phyloP scores from a whole-genome alignment of 2,329 filamentous ascomycete species.

The Camillea tinctor region DNA sequence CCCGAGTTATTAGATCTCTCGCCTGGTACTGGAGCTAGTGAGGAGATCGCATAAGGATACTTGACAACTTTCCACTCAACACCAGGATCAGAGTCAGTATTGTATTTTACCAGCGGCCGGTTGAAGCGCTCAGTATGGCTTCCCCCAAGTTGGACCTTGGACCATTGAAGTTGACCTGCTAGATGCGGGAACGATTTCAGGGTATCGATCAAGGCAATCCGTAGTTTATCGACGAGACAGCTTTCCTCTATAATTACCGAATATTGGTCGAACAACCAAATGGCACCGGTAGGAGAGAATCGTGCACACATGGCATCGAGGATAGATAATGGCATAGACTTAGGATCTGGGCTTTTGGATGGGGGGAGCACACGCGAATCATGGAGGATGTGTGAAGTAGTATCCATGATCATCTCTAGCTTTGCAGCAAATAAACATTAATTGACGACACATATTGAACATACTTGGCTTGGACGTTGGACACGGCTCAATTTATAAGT shows the following conservation, averaged over 20 bases:
- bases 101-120: slow-evolving; percentile 37
- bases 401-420: background rate
- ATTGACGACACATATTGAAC: too few species aligned
- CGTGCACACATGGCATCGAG: slow-evolving; percentile 42
- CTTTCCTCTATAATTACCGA: background rate
- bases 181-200: slow-evolving; percentile 42
- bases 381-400: background rate
- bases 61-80: slow-evolving; percentile 38
- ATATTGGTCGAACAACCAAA: slow-evolving; percentile 41
- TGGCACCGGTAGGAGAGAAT: slow-evolving; percentile 40
- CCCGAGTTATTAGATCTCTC: slow-evolving; percentile 23
- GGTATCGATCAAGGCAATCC: slow-evolving; percentile 33
- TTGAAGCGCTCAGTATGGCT: slow-evolving; percentile 34
- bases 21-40: slow-evolving; percentile 30
- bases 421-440: too few species aligned
- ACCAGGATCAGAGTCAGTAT: slow-evolving; percentile 39
- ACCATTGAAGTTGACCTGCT: slow-evolving; percentile 40
- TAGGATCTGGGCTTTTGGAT: background rate
- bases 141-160: slow-evolving; percentile 22
- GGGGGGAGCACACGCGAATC: background rate
- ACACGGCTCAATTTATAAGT: too few species aligned
- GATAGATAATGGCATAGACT: slow-evolving; percentile 35
- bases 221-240: slow-evolving; percentile 5
- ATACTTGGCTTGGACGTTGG: too few species aligned
- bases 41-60: slow-evolving; percentile 26